Percentiles rank a stretch among this genome's conserved stretches.
Conservation (phyloP, 2,329 filamentous ascomycete genomes). For the Penicillium sp. region DNA sequence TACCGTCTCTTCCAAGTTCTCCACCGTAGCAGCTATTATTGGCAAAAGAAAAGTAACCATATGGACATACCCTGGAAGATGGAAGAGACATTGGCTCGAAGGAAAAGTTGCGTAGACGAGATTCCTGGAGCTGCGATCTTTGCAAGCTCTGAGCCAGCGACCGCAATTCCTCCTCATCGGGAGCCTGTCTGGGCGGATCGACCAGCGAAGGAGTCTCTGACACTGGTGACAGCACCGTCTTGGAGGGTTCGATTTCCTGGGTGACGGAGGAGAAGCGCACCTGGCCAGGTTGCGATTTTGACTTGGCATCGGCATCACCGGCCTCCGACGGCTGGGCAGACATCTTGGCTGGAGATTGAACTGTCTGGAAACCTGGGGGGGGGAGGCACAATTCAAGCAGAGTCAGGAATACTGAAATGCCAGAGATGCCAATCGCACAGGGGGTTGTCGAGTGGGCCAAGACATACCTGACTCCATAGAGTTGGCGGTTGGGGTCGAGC, state of each 20-base stretch:
- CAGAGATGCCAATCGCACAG: conserved; percentile 6
- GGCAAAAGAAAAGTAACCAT: conserved; percentile 14
- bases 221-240: conserved; percentile 37
- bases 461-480: conserved; percentile 42
- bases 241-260: conserved; percentile 68
- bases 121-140: conserved; percentile 77
- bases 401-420: conserved; percentile 16
- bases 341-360: conserved; percentile 33
- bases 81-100: conserved; percentile 93
- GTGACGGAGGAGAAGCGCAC: conserved; percentile 76
- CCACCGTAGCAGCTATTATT: neutral
- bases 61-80: conserved; percentile 48
- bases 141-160: conserved; percentile 76
- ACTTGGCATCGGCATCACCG: conserved; percentile 37
- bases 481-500: conserved; percentile 33
- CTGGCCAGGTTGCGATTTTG: conserved; percentile 41
- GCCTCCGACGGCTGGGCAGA: conserved; percentile 33
- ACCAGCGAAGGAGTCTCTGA: conserved; percentile 17
- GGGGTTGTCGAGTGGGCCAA: conserved; percentile 19
- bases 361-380: conserved; percentile 26
- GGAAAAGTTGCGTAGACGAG: conserved; percentile 81
- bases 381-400: conserved; percentile 4
- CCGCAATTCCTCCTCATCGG: conserved; percentile 67
- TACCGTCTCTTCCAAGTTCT: neutral
- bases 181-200: conserved; percentile 31